These are phyloP conservation scores for Rhizophagus sp. DNA, from an alignment of 192 early-diverging fungal species.

Conservation along the genomic window DNA sequence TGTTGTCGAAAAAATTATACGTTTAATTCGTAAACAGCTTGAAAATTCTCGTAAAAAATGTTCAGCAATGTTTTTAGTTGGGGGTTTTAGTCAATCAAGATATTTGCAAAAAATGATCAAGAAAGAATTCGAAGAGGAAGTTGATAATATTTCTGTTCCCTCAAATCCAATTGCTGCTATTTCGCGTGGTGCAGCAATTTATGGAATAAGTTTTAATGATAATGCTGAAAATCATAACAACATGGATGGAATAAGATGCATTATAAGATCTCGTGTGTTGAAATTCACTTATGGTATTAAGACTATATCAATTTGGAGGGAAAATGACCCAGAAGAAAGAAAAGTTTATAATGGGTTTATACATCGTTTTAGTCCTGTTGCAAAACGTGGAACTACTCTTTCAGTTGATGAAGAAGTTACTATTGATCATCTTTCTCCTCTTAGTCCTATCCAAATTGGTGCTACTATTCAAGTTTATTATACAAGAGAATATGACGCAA, in stretches of 20 bases:
- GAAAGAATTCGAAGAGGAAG: background rate
- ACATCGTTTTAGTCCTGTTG: no score
- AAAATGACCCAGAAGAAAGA: no score
- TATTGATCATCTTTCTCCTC: no score
- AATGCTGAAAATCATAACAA: background rate
- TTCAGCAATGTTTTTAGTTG: constrained; percentile 39
- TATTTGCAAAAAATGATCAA: background rate
- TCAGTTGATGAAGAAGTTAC: no score
- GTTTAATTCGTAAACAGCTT: constrained; percentile 52
- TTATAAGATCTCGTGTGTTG: background rate
- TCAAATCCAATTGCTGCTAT: background rate
- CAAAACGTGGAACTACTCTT: no score
- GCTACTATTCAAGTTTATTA: no score
- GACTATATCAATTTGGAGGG: background rate
- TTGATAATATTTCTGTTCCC: background rate
- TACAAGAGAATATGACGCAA: background rate
- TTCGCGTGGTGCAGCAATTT: background rate
- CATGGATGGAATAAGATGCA: background rate
- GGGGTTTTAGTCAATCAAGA: constrained; percentile 41
- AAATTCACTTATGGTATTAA: background rate
- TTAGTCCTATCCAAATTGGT: no score
- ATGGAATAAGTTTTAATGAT: background rate
- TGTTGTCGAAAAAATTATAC: constrained; percentile 50
- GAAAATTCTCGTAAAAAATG: constrained; percentile 40
- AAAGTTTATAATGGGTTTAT: no score